Evolutionary conservation across 352 stramenopile species (phyloP).

Genomic region (Globisporangium uncinulatum): DNA sequence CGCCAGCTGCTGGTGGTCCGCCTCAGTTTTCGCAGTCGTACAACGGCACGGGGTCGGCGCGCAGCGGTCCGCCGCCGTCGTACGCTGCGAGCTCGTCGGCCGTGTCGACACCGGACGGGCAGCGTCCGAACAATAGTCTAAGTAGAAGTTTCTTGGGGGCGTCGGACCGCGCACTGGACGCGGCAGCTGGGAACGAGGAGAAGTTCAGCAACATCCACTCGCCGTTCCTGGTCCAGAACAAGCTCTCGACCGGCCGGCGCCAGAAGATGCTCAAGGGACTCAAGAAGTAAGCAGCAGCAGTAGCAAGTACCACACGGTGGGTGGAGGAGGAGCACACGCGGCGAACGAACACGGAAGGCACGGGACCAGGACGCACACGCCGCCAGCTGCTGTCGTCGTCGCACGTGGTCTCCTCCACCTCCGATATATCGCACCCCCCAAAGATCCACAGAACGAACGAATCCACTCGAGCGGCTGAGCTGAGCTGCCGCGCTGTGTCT

Average conservation of each 20-base stretch:
- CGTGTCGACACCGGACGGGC: conserved; percentile 11
- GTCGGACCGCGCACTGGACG: conserved; percentile 25
- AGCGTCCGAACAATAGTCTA: conserved; percentile 43
- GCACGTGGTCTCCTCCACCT: neutral
- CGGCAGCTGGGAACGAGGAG: conserved; percentile 52
- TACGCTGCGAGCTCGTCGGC: conserved; percentile 16
- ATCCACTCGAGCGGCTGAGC: neutral
- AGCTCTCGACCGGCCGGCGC: conserved; percentile 75
- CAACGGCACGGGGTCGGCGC: conserved; percentile 12
- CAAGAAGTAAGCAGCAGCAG: conserved; percentile 57
- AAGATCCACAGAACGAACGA: conserved; percentile 17
- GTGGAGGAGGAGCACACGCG: conserved; percentile 2
- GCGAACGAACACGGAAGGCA: neutral
- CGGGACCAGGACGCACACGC: neutral
- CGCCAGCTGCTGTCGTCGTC: neutral
- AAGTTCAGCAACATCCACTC: conserved; percentile 87
- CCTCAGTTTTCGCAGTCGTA: conserved; percentile 31
- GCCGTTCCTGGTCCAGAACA: conserved; percentile 81
- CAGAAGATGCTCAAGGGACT: conserved; percentile 89
- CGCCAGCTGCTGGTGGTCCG: neutral
- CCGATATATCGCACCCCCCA: neutral
- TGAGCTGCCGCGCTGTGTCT: neutral
- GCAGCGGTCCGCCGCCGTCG: neutral
- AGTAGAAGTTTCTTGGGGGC: conserved; percentile 47
- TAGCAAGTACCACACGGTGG: neutral